phyloP scores from a whole-genome alignment of 192 early-diverging fungal species.

The Geosiphon pyriformis region DNA sequence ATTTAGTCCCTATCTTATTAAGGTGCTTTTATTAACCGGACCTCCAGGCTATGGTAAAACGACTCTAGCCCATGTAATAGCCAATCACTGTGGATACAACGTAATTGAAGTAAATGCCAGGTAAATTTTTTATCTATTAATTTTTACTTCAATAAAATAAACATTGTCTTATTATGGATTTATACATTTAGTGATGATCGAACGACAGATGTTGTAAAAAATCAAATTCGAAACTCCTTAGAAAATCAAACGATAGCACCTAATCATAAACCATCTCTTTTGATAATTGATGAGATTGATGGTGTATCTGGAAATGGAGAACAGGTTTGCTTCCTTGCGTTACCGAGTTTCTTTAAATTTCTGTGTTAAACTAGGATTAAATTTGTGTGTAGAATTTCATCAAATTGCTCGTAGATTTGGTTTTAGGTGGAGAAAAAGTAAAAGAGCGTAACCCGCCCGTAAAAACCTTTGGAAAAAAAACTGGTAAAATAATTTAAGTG shows the following conservation, averaged over 20 bases:
- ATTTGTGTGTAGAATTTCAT: conserved; percentile 67
- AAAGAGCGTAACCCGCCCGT: conserved; percentile 3
- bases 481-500: conserved; percentile 25
- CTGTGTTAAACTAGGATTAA: no score
- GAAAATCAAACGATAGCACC: conserved; percentile 67
- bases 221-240: conserved; percentile 69
- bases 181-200: conserved; percentile 81
- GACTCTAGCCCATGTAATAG: conserved; percentile 90
- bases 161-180: background rate
- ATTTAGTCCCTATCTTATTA: conserved; percentile 16
- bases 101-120: conserved; percentile 90
- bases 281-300: conserved; percentile 97
- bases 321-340: conserved; percentile 40
- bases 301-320: conserved; percentile 72
- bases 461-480: conserved; percentile 13
- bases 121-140: conserved; percentile 30
- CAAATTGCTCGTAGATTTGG: conserved; percentile 68
- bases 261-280: conserved; percentile 66
- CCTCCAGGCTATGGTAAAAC: conserved; percentile 96
- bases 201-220: conserved; percentile 65
- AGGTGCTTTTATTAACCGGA: conserved; percentile 72
- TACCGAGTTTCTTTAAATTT: background rate
- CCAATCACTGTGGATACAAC: conserved; percentile 85
- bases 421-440: conserved; percentile 32
- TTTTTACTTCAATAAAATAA: conserved; percentile 18